Percentiles rank a stretch among this genome's conserved stretches.
phyloP scores from a whole-genome alignment of 805 yeast species.

The Metschnikowia shivogae region DNA sequence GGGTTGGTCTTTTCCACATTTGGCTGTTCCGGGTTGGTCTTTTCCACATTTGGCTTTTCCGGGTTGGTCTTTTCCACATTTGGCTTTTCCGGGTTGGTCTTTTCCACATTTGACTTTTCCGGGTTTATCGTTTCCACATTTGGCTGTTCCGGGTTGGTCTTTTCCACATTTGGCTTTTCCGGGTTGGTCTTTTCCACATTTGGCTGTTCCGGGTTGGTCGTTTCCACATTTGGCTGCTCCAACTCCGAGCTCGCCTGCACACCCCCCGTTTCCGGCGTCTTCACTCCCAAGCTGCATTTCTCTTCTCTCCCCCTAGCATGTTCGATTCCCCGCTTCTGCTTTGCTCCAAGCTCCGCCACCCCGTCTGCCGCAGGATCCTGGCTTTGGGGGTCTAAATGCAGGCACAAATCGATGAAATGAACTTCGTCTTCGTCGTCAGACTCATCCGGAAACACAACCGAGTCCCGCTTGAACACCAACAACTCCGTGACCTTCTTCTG shows the following conservation, averaged over 20 bases:
- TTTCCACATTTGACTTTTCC: background rate
- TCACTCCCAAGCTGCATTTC: too few relatives aligned
- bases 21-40: background rate
- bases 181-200: too few relatives aligned
- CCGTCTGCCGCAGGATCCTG: background rate
- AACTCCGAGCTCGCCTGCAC: too few relatives aligned
- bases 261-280: too few relatives aligned
- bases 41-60: background rate
- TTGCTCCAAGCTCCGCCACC: background rate
- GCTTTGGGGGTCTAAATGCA: conserved; percentile 2
- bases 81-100: background rate
- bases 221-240: too few relatives aligned
- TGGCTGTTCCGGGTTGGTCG: too few relatives aligned
- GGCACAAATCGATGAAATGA: background rate
- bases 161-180: background rate
- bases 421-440: conserved; percentile 14
- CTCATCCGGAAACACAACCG: conserved; percentile 27
- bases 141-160: background rate
- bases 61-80: background rate
- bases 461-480: conserved; percentile 13
- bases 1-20: background rate
- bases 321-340: too few relatives aligned
- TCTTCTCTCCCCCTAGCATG: background rate
- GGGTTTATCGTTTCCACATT: too few relatives aligned
- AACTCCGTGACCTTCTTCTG: conserved; percentile 8